Conservation (phyloP, 2,329 filamentous ascomycete species). For the Exophiala sideris region DNA sequence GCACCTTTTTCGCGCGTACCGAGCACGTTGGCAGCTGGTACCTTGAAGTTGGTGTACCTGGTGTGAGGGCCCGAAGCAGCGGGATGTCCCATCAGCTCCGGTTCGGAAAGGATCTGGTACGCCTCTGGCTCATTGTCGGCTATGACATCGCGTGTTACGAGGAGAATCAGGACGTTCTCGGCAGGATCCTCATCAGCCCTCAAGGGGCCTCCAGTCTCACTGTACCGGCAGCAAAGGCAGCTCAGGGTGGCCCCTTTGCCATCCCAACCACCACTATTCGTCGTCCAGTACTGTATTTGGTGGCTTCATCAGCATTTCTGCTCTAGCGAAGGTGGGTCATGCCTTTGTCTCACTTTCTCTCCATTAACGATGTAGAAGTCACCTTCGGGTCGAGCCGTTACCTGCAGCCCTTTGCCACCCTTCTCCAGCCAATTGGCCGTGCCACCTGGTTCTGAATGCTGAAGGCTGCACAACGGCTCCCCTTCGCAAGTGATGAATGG, state of each 20-base stretch:
- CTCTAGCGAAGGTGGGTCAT: not conserved
- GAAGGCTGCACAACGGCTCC: slow-evolving; percentile 48
- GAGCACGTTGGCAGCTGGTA: slow-evolving; percentile 48
- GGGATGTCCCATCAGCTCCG: slow-evolving; percentile 47
- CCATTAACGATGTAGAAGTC: slow-evolving; percentile 52
- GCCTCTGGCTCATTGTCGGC: slow-evolving; percentile 40
- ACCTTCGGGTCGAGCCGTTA: slow-evolving; percentile 48
- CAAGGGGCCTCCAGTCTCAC: slow-evolving; percentile 20
- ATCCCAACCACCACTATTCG: slow-evolving; percentile 55
- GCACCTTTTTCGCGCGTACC: slow-evolving; percentile 44
- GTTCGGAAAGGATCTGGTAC: slow-evolving; percentile 47
- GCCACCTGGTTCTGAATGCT: slow-evolving; percentile 51
- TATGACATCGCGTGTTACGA: slow-evolving; percentile 49
- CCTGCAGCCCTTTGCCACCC: slow-evolving; percentile 47
- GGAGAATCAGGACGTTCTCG: slow-evolving; percentile 46
- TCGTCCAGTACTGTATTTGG: slow-evolving; percentile 48
- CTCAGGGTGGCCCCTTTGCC: slow-evolving; percentile 49
- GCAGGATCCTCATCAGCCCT: slow-evolving; percentile 29
- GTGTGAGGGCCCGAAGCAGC: slow-evolving; percentile 50
- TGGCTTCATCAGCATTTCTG: not conserved
- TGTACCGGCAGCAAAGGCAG: slow-evolving; percentile 51
- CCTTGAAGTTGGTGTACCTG: slow-evolving; percentile 46
- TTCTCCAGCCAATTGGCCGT: slow-evolving; percentile 52
- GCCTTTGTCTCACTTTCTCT: slow-evolving; percentile 43
- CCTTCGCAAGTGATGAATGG: slow-evolving; percentile 47